Conservation (phyloP, 1,139 yeast genomes). For the Kurtzmaniella quercitrusa region DNA sequence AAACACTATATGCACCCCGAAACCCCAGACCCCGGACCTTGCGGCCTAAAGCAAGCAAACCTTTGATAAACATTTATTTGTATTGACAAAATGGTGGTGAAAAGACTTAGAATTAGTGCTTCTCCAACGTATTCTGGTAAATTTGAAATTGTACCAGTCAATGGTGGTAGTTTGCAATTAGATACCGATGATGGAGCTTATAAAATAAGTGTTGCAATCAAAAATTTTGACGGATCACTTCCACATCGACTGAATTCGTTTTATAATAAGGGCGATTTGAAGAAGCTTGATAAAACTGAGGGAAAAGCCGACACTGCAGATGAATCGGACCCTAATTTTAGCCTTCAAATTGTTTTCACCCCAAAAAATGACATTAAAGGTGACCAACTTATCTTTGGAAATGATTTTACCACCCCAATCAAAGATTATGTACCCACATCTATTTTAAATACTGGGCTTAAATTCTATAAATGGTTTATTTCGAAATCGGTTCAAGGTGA, state of each 20-base stretch:
- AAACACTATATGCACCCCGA: too few relatives aligned
- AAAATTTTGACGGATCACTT: conserved; percentile 44
- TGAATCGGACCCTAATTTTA: conserved; percentile 23
- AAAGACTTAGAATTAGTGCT: conserved; percentile 35
- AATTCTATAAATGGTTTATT: conserved; percentile 55
- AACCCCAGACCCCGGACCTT: neutral
- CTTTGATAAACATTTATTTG: neutral
- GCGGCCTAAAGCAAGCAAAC: neutral
- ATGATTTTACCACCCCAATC: conserved; percentile 62
- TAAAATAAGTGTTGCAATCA: conserved; percentile 35
- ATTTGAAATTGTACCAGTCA: conserved; percentile 40
- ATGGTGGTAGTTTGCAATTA: conserved; percentile 32
- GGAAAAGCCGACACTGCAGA: conserved; percentile 12
- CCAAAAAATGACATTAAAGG: conserved; percentile 47
- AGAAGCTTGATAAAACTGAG: conserved; percentile 20
- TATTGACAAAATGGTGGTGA: conserved; percentile 13
- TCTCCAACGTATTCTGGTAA: conserved; percentile 23
- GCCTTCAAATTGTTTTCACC: conserved; percentile 33
- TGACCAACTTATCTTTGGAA: conserved; percentile 57
- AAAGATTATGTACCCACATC: conserved; percentile 55
- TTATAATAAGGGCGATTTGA: conserved; percentile 29
- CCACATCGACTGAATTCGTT: conserved; percentile 33
- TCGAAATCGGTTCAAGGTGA: conserved; percentile 67
- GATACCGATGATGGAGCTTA: conserved; percentile 38
- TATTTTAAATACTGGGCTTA: conserved; percentile 41